These are phyloP conservation scores for Plectosphaerella sp. DNA, from an alignment of 2,329 filamentous ascomycete species.

Conservation along the genomic window DNA sequence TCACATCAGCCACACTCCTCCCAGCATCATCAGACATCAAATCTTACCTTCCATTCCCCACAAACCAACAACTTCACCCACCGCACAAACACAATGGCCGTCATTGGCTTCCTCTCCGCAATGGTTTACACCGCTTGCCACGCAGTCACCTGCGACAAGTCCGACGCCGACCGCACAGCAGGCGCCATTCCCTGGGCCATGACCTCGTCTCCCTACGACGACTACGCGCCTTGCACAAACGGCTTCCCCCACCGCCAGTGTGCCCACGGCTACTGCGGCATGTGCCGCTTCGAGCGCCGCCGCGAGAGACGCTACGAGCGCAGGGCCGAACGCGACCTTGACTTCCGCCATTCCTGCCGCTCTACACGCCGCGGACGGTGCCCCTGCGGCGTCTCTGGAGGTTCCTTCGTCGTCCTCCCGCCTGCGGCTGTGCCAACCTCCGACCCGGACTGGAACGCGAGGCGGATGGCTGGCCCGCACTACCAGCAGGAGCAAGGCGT, in stretches of 20 bases:
- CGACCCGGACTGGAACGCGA: no score
- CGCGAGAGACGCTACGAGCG: not conserved
- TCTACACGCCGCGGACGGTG: no score
- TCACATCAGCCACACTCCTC: not conserved
- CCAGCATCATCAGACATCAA: not conserved
- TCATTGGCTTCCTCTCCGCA: slow-evolving; percentile 11
- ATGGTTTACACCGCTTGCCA: slow-evolving; percentile 10
- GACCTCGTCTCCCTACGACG: no score
- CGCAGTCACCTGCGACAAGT: slow-evolving; percentile 9
- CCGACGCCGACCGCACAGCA: slow-evolving; percentile 1
- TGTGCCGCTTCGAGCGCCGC: not conserved
- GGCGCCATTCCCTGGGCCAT: not conserved
- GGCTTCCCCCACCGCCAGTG: not conserved
- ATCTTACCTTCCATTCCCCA: no score
- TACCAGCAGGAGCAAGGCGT: slow-evolving; percentile 1
- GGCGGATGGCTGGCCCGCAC: not conserved
- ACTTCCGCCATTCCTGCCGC: not conserved
- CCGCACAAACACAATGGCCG: not conserved
- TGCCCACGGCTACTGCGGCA: not conserved
- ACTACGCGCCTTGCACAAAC: not conserved
- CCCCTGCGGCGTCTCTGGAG: no score
- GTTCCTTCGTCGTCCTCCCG: no score
- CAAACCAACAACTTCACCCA: not conserved
- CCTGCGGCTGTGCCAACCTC: no score
- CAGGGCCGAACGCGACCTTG: not conserved